A percentile compares a stretch with the other conserved stretches of the same genome.
These are phyloP conservation scores for Lithospermum erythrorhizon DNA, from an alignment of 257 asterid species.

Conservation along the genomic window DNA sequence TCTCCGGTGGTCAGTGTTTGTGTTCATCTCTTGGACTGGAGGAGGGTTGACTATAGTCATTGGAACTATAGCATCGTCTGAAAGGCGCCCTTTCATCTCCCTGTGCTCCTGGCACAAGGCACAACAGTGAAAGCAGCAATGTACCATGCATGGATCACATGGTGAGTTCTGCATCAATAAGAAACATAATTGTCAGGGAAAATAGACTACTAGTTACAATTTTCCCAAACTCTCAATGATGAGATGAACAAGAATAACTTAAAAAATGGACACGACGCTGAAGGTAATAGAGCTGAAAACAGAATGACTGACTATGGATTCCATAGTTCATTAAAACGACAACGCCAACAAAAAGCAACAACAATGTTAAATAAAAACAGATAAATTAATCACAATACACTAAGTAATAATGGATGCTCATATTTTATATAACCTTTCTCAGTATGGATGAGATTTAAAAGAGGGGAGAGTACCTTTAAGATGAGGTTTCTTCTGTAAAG, in stretches of 20 bases:
- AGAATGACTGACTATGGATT: background rate
- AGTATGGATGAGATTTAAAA: background rate
- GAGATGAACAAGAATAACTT: background rate
- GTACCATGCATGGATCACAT: slow-evolving; percentile 91
- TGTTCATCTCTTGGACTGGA: slow-evolving; percentile 50
- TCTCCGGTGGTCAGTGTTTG: slow-evolving; percentile 8
- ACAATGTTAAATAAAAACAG: too few species aligned
- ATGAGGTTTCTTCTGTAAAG: slow-evolving; percentile 93
- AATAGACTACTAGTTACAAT: background rate
- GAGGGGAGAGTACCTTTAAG: slow-evolving; percentile 54
- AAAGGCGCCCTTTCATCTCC: slow-evolving; percentile 78
- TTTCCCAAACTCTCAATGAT: background rate
- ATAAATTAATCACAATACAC: too few species aligned
- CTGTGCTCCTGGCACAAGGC: slow-evolving; percentile 98
- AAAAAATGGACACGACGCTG: background rate
- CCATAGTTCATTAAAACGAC: background rate
- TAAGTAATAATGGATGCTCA: background rate
- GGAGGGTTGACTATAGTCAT: slow-evolving; percentile 92
- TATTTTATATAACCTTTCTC: background rate
- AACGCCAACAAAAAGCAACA: background rate
- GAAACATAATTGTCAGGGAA: background rate
- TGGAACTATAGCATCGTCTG: slow-evolving; percentile 50
- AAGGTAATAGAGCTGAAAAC: background rate
- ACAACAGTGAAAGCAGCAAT: slow-evolving; percentile 96
- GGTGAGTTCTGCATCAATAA: slow-evolving; percentile 67